A percentile compares a stretch with the other conserved stretches of the same genome.
Evolutionary conservation across 176 grass and related monocot species (phyloP).

Genomic region (Zoysia pacifica): DNA sequence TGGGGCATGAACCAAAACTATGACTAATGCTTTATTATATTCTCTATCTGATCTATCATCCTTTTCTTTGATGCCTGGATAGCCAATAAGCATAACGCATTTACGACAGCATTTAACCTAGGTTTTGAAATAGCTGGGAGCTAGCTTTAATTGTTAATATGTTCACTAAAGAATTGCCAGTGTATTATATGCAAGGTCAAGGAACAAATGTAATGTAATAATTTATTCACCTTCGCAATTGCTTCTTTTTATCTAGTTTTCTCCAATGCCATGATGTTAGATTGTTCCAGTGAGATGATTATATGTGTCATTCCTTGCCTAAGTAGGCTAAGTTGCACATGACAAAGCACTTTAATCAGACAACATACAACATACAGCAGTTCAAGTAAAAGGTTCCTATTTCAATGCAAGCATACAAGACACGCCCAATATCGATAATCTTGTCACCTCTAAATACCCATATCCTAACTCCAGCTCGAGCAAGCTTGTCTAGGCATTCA

Average conservation of each 20-base stretch:
- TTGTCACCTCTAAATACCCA: slow-evolving; percentile 99
- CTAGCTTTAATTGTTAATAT: not conserved
- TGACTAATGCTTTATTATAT: slow-evolving; percentile 47
- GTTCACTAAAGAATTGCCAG: not conserved
- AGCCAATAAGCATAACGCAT: slow-evolving; percentile 31
- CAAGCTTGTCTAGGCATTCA: slow-evolving; percentile 98
- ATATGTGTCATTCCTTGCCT: slow-evolving; percentile 97
- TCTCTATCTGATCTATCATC: slow-evolving; percentile 68
- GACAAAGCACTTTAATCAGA: slow-evolving; percentile 47
- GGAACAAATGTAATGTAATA: slow-evolving; percentile 2
- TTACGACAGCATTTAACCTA: not conserved
- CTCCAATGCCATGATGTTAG: slow-evolving; percentile 75
- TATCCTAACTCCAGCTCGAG: slow-evolving; percentile 93
- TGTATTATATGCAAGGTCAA: slow-evolving; percentile 3
- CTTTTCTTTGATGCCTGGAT: slow-evolving; percentile 80
- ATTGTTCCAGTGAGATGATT: slow-evolving; percentile 71
- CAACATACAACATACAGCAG: no score
- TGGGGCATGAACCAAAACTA: no score
- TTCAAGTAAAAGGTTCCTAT: slow-evolving; percentile 6
- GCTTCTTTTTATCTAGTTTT: slow-evolving; percentile 76
- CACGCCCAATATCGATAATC: slow-evolving; percentile 96
- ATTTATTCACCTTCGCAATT: slow-evolving; percentile 71
- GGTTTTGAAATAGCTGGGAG: not conserved
- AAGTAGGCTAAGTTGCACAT: slow-evolving; percentile 88
- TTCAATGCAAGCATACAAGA: slow-evolving; percentile 19